phyloP scores from a whole-genome alignment of 768 basidiomycete species.

The Termitomyces sp. region DNA sequence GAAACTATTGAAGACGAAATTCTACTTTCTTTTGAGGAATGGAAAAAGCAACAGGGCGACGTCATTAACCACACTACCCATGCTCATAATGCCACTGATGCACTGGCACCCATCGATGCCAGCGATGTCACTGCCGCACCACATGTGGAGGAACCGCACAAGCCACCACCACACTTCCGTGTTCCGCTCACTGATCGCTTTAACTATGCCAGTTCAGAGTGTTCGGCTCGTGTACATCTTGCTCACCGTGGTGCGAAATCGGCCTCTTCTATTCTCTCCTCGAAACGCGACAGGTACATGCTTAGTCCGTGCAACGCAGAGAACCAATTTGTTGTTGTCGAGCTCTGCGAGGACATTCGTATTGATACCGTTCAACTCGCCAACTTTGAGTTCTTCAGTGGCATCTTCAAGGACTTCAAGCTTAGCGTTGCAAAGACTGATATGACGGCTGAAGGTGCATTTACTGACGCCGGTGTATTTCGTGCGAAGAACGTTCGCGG shows the following conservation, averaged over 20 bases:
- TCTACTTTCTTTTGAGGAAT: constrained; percentile 81
- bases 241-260: constrained; percentile 81
- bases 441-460: constrained; percentile 50
- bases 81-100: constrained; percentile 7
- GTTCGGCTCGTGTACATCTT: constrained; percentile 87
- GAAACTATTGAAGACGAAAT: constrained; percentile 55
- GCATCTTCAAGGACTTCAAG: constrained; percentile 88
- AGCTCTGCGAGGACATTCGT: constrained; percentile 95
- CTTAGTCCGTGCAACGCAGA: constrained; percentile 77
- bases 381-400: constrained; percentile 97
- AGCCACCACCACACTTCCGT: constrained; percentile 51
- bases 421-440: constrained; percentile 86
- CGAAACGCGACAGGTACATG: constrained; percentile 94
- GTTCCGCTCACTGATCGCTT: constrained; percentile 82
- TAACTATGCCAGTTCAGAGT: constrained; percentile 92
- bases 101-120: constrained; percentile 10
- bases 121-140: constrained; percentile 15
- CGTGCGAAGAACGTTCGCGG: constrained; percentile 87
- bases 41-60: constrained; percentile 62
- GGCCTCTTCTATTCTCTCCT: constrained; percentile 75
- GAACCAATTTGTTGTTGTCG: constrained; percentile 81
- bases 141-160: constrained; percentile 24
- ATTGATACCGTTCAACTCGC: constrained; percentile 96
- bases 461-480: constrained; percentile 73
- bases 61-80: constrained; percentile 25